A percentile compares a stretch with the other conserved stretches of the same genome.
Conservation (phyloP, 2,329 filamentous ascomycete species). For the Chrysosphaeria jannelii region DNA sequence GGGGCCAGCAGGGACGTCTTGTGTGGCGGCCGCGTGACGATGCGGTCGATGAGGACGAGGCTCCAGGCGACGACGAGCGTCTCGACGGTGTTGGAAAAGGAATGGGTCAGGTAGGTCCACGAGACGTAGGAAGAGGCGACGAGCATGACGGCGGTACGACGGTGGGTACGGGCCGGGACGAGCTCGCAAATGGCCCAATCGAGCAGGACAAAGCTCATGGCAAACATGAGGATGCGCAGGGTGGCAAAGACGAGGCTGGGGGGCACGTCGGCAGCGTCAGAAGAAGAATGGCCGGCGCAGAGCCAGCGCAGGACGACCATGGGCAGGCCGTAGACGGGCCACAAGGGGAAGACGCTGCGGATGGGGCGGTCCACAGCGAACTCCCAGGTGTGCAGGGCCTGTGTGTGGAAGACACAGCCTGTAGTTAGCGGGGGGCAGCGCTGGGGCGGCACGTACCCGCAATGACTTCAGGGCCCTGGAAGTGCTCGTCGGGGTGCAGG, state of each 20-base stretch:
- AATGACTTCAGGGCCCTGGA: constrained; percentile 91
- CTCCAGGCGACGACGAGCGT: constrained; percentile 83
- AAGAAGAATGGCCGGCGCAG: constrained; percentile 66
- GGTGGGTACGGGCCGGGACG: constrained; percentile 40
- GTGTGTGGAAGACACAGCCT: neutral
- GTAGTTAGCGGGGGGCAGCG: neutral
- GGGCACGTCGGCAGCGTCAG: constrained; percentile 42
- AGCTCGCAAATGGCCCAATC: constrained; percentile 94
- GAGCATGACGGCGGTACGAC: constrained; percentile 47
- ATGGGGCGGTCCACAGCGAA: constrained; percentile 72
- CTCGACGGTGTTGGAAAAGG: constrained; percentile 92
- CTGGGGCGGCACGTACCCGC: constrained; percentile 29
- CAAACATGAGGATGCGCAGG: constrained; percentile 69
- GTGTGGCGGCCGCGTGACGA: constrained; percentile 39
- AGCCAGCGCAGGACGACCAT: constrained; percentile 85
- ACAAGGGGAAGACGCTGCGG: constrained; percentile 86
- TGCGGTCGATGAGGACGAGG: constrained; percentile 67
- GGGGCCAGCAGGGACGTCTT: constrained; percentile 48
- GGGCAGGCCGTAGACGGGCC: constrained; percentile 79
- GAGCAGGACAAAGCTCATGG: constrained; percentile 81
- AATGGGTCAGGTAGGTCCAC: constrained; percentile 96
- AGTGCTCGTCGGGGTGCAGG: constrained; percentile 94
- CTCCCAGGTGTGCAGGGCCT: constrained; percentile 75
- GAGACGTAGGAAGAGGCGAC: constrained; percentile 94
- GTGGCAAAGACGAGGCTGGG: constrained; percentile 78